phyloP scores from a whole-genome alignment of 176 grass and related monocot species.

The Oryza meyeriana region DNA sequence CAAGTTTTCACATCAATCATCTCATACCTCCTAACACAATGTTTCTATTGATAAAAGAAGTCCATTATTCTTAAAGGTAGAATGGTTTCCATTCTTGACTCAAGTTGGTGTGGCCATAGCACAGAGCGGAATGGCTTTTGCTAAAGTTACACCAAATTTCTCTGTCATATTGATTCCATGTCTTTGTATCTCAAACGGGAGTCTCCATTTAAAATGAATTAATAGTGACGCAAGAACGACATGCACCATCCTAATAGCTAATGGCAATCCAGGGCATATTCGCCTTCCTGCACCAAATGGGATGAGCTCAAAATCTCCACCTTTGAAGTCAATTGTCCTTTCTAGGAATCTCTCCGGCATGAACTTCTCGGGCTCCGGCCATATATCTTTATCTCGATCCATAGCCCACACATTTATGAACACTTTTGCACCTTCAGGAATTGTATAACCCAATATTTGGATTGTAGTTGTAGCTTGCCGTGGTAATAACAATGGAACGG shows the following conservation, averaged over 20 bases:
- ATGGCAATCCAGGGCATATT: constrained; percentile 44
- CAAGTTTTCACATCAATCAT: too few species aligned
- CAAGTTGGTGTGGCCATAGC: constrained; percentile 27
- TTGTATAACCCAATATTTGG: neutral
- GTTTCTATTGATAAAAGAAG: neutral
- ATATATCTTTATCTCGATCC: neutral
- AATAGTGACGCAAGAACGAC: constrained; percentile 35
- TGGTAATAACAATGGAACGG: constrained; percentile 19
- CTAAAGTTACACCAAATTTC: constrained; percentile 32
- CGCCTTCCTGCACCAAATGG: constrained; percentile 43
- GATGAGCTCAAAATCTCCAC: constrained; percentile 32
- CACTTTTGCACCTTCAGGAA: constrained; percentile 14
- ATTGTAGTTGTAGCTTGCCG: neutral
- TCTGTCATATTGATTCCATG: constrained; percentile 43
- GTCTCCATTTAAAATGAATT: constrained; percentile 28
- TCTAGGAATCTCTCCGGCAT: constrained; percentile 39
- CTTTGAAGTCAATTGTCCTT: neutral
- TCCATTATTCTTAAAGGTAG: neutral
- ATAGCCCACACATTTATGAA: constrained; percentile 36
- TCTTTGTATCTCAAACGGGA: constrained; percentile 6
- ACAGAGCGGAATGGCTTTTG: constrained; percentile 26
- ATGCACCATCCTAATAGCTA: constrained; percentile 43
- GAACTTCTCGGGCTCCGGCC: constrained; percentile 8
- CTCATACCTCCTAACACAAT: neutral
- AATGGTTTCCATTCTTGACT: neutral